These are phyloP conservation scores for Eragrostis tef DNA, from an alignment of 202 grass and related monocot genomes.

Conservation along the genomic window DNA sequence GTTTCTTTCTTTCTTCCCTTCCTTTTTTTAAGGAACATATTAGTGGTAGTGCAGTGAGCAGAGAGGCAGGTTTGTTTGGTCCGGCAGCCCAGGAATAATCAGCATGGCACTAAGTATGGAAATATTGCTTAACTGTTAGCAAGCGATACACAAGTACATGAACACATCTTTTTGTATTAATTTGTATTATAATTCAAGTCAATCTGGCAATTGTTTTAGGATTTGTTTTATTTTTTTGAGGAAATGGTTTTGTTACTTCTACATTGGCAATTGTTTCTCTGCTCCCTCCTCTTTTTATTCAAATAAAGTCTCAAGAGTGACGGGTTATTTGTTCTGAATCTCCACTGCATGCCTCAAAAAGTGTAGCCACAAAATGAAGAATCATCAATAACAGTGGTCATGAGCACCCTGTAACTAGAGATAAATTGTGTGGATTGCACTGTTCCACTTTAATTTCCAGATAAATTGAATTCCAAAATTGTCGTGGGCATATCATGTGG, in stretches of 20 bases:
- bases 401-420: neutral
- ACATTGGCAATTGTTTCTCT: neutral
- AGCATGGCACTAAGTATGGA: neutral
- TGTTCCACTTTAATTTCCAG: neutral
- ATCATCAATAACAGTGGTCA: no score
- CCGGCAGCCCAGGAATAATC: neutral
- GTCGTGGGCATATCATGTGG: neutral
- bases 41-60: neutral
- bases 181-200: no score
- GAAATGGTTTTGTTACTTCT: neutral
- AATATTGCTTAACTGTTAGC: neutral
- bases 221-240: no score
- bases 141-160: neutral
- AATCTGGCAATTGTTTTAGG: neutral
- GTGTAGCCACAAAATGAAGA: conserved; percentile 7
- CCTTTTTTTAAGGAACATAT: neutral
- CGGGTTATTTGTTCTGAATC: conserved; percentile 2
- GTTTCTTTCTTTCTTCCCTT: neutral
- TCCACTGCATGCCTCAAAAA: neutral
- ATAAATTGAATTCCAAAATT: neutral
- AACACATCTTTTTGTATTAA: neutral
- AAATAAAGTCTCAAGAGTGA: neutral
- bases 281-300: neutral
- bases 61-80: neutral
- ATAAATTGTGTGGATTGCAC: conserved; percentile 1